These are phyloP conservation scores for Puccinia coronata DNA, from an alignment of 1,284 basidiomycete genomes.

Conservation along the genomic window DNA sequence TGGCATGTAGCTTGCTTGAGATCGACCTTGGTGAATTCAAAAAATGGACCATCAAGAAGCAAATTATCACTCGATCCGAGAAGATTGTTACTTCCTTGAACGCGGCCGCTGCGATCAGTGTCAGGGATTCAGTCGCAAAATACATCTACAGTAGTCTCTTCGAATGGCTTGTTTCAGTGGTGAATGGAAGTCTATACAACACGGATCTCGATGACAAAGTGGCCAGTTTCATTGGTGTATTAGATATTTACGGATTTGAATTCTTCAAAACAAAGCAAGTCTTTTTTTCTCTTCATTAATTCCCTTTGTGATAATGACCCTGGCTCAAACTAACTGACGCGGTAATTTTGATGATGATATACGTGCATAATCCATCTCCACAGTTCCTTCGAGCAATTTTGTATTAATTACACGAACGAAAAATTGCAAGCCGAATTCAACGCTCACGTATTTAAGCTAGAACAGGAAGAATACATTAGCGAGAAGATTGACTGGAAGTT, in stretches of 20 bases:
- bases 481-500: conserved; percentile 99
- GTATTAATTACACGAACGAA: conserved; percentile 99
- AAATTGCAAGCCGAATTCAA: conserved; percentile 64
- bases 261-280: conserved; percentile 56
- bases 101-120: conserved; percentile 87
- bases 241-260: conserved; percentile 69
- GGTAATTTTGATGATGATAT: neutral
- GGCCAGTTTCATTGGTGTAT: conserved; percentile 97
- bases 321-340: neutral
- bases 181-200: conserved; percentile 92
- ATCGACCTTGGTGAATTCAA: conserved; percentile 92
- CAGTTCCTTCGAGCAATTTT: conserved; percentile 99
- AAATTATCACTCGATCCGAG: conserved; percentile 89
- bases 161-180: conserved; percentile 96
- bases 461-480: conserved; percentile 98
- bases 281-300: conserved; percentile 6
- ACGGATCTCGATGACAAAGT: conserved; percentile 82
- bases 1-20: conserved; percentile 86
- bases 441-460: conserved; percentile 66
- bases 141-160: conserved; percentile 98
- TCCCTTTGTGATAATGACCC: neutral
- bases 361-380: conserved; percentile 21
- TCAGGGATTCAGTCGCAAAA: conserved; percentile 94
- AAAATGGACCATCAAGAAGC: conserved; percentile 98
- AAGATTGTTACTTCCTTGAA: conserved; percentile 89